Evolutionary conservation across 495 filamentous ascomycete species (phyloP), one percentile per base, ranked within the genome.

Genomic region (Glarea lozoyensis): DNA sequence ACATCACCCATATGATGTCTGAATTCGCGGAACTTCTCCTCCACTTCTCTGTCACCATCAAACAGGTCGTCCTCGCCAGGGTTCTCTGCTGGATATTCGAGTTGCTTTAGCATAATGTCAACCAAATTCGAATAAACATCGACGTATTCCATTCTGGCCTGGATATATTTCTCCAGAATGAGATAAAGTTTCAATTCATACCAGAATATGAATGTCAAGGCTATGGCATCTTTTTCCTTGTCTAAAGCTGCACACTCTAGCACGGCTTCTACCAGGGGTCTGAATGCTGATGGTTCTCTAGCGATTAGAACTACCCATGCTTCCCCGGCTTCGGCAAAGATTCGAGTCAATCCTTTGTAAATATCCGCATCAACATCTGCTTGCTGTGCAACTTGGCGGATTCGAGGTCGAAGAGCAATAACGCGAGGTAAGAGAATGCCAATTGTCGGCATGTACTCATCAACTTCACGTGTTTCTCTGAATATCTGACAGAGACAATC

Each of bases 101-200:
- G 71, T 53, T 95, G 92, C 50, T 79, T 81, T 44, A 97, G 78
- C 73, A 99, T 86, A 54, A 97, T 78, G 59, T 96, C 88, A 35
- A 97, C 89, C 22, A 99, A 67, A 57, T 83, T 77, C 4, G 84
- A 81, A 61, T 84, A 97, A 35, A 94, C 68, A 45, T 88, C 84
- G 23, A 81, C 68, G 49, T 81, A 82, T 42, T 80, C 69, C 40
- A 82, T 53, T 21, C 89, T 76, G 12, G 89, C 83, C 43, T 87
- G 72, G n/a, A 79, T 81, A 56, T 94, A 97, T 45, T 79, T 81
- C 5, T 95, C 89, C 24, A 97, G 62, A 5, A 86, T 85, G 23
- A 97, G 69, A 56, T 94, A 95, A 64, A 94, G 88, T 67, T 99
- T 99, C 41, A 99, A 67, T 60, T 99, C 92, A 60, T 93, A 97